phyloP scores from a whole-genome alignment of 2,329 filamentous ascomycete species.

The Fusarium chaquense region DNA sequence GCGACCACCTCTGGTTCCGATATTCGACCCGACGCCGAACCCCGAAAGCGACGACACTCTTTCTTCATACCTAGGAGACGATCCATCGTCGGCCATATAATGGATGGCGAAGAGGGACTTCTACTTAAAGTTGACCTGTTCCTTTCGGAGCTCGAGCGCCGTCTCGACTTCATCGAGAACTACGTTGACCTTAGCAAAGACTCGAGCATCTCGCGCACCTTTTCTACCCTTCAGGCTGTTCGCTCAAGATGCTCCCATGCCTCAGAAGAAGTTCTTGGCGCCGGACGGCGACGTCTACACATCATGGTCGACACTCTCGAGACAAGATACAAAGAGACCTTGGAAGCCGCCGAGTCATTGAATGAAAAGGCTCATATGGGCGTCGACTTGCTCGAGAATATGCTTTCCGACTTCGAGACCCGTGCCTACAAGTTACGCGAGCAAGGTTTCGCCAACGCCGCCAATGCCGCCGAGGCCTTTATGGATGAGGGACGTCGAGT shows the following conservation, averaged over 20 bases:
- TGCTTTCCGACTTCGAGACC: conserved; percentile 86
- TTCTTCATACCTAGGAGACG: conserved; percentile 68
- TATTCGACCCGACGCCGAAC: conserved; percentile 47
- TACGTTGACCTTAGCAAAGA: conserved; percentile 89
- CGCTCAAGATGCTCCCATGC: conserved; percentile 89
- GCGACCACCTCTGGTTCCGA: conserved; percentile 58
- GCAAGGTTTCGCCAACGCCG: conserved; percentile 74
- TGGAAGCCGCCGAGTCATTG: conserved; percentile 85
- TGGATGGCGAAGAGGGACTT: conserved; percentile 72
- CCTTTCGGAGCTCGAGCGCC: conserved; percentile 85
- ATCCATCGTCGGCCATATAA: conserved; percentile 69
- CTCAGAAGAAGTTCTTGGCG: conserved; percentile 89
- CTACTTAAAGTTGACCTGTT: conserved; percentile 80
- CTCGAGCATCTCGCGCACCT: conserved; percentile 84
- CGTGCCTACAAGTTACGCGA: conserved; percentile 84
- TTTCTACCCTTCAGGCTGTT: conserved; percentile 86
- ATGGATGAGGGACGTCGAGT: conserved; percentile 84
- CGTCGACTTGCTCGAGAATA: conserved; percentile 85
- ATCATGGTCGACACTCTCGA: conserved; percentile 95
- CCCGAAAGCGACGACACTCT: conserved; percentile 64
- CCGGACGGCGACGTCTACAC: conserved; percentile 83
- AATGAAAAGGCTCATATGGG: conserved; percentile 93
- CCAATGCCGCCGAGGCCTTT: conserved; percentile 76
- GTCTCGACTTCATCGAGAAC: conserved; percentile 88
- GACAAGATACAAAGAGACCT: conserved; percentile 84